Percentiles rank a stretch among this genome's conserved stretches.
phyloP scores from a whole-genome alignment of 768 basidiomycete genomes.

The Auricularia sp. region DNA sequence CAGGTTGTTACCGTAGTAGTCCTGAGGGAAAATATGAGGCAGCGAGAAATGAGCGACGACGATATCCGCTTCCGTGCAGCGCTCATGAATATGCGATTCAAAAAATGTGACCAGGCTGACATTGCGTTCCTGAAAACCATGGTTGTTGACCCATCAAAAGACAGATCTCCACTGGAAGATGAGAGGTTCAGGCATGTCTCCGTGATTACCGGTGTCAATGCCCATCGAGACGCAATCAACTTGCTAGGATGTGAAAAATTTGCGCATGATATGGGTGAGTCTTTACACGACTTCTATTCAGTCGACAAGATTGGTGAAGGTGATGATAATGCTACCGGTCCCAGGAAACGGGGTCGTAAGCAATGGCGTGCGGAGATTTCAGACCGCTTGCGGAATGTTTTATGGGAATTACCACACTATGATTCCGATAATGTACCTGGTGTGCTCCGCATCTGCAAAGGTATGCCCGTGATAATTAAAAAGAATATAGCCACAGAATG shows the following conservation, averaged over 20 bases:
- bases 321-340: neutral
- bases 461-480: constrained; percentile 16
- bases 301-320: neutral
- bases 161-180: neutral
- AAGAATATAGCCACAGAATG: constrained; percentile 15
- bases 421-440: constrained; percentile 12
- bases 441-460: constrained; percentile 11
- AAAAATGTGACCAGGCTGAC: neutral
- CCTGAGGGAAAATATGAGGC: constrained; percentile 4
- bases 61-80: constrained; percentile 29
- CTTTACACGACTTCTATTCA: neutral
- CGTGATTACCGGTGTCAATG: neutral
- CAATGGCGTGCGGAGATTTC: neutral
- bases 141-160: neutral
- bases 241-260: neutral
- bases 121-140: neutral
- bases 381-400: neutral
- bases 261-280: neutral
- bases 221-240: neutral
- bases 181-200: neutral
- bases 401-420: constrained; percentile 14
- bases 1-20: constrained; percentile 14
- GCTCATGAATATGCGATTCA: neutral
- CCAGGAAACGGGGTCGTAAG: neutral
- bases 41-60: constrained; percentile 27